A percentile compares a stretch with the other conserved stretches of the same genome.
These are phyloP conservation scores for Poa annua DNA, from an alignment of 176 grass and related monocot genomes.

Conservation along the genomic window DNA sequence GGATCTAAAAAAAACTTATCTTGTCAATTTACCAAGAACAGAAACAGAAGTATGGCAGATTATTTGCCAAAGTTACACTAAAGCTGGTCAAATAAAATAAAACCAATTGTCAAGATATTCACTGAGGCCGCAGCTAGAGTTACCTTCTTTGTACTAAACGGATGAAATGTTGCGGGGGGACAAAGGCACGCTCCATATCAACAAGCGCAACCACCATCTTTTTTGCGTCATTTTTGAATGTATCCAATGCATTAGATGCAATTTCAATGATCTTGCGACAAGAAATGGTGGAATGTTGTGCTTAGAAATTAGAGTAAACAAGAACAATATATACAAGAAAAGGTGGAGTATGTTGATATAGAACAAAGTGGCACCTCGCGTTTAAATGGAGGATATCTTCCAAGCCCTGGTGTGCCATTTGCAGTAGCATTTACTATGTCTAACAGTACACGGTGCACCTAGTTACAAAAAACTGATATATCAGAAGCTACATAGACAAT, in stretches of 20 bases:
- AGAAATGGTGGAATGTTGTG: slow-evolving; percentile 25
- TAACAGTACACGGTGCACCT: slow-evolving; percentile 91
- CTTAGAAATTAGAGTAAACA: slow-evolving; percentile 43
- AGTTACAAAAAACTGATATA: slow-evolving; percentile 28
- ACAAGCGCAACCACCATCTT: slow-evolving; percentile 98
- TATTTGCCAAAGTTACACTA: slow-evolving; percentile 24
- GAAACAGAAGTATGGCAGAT: slow-evolving; percentile 5
- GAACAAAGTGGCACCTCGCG: slow-evolving; percentile 71
- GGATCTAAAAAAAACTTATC: not conserved
- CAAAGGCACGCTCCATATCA: slow-evolving; percentile 97
- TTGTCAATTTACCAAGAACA: slow-evolving; percentile 22
- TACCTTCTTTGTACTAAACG: slow-evolving; percentile 90
- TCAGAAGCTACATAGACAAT: slow-evolving; percentile 35
- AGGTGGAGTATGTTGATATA: slow-evolving; percentile 16
- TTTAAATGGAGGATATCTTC: slow-evolving; percentile 96
- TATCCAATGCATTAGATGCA: slow-evolving; percentile 77
- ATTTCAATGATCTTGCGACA: slow-evolving; percentile 86
- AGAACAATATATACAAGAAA: slow-evolving; percentile 11
- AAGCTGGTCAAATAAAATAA: slow-evolving; percentile 23
- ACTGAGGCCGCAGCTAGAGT: slow-evolving; percentile 42
- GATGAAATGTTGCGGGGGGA: slow-evolving; percentile 94
- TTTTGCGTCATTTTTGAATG: slow-evolving; percentile 88
- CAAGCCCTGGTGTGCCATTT: slow-evolving; percentile 91
- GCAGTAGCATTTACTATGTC: slow-evolving; percentile 90
- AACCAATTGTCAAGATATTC: slow-evolving; percentile 30